Base-by-base conservation (phyloP, 2,329 filamentous ascomycete genomes). In the Calcarisporium arbuscula region DNA sequence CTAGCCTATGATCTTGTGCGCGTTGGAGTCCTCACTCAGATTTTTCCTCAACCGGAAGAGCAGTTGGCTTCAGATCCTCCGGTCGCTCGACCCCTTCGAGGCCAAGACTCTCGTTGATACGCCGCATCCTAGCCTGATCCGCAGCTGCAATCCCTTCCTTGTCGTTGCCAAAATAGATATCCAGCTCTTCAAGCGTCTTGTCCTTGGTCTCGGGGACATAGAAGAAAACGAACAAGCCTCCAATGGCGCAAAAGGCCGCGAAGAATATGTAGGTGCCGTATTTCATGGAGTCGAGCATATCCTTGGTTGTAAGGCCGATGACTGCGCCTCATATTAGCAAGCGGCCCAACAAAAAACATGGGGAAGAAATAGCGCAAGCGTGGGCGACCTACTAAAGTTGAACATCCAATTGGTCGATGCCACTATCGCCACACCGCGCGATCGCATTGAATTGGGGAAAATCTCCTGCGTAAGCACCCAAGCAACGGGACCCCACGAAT, bases 371-470 rank as follows among this genome's bases (percentile, higher is more conserved):
- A n/a, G n/a, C n/a, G n/a, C n/a, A n/a, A n/a, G n/a, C n/a, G n/a
- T n/a, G n/a, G n/a, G n/a, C n/a, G n/a, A n/a, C n/a, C n/a, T n/a
- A n/a, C n/a, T 70, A 42, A 81, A 80, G 51, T 81, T 80, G 50
- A 71, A 75, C 3, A 80, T 48, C 63, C 77, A 82, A 53, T 49
- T 80, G 2, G 68, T 69, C 40, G 66, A 72, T 0, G 74, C 77
- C 0, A 69, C 69, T 9, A 80, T 59, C 0, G 76, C 72, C 4
- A 79, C 72, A 18, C 79, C 79, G 50, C 83, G 82, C 2, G 77
- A 74, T 8, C 79, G 64, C 1, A 80, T 60, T 3, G 70, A 72
- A 1, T 67, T 68, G 0, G 78, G 73, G 50, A 81, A 84, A 8
- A 82, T 72, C 47, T 84, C 79, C 6, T 65, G 50, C 0, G 68